Conservation (phyloP, 176 grass and related monocot genomes). For the Dactylis glomerata region DNA sequence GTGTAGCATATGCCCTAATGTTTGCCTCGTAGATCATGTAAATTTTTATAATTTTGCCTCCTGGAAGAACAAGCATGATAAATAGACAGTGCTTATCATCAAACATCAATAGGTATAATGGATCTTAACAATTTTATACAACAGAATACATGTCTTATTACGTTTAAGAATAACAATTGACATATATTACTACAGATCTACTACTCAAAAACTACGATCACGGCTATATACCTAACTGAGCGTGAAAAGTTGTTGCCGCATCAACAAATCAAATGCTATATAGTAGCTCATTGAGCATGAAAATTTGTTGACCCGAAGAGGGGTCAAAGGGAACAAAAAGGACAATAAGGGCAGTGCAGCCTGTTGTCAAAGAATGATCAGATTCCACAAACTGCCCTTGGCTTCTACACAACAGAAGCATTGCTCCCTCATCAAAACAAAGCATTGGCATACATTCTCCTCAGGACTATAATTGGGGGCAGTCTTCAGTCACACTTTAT, state of each 20-base stretch:
- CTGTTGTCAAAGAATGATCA: slow-evolving; percentile 12
- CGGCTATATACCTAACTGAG: slow-evolving; percentile 24
- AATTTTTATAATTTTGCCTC: not conserved
- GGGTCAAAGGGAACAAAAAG: not conserved
- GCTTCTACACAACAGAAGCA: slow-evolving; percentile 17
- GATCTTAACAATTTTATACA: slow-evolving; percentile 25
- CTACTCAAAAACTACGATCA: slow-evolving; percentile 28
- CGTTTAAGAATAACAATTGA: slow-evolving; percentile 36
- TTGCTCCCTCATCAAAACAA: slow-evolving; percentile 9
- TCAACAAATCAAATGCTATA: not conserved
- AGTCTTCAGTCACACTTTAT: slow-evolving; percentile 66
- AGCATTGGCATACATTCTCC: not conserved
- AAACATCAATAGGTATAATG: not conserved
- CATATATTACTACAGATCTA: slow-evolving; percentile 32
- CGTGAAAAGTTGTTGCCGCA: slow-evolving; percentile 13
- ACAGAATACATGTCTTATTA: not conserved
- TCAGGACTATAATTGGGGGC: not conserved
- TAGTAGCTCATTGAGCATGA: slow-evolving; percentile 35
- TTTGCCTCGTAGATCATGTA: not conserved
- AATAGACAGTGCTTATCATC: not conserved
- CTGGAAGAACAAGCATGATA: not conserved
- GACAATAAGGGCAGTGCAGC: not conserved
- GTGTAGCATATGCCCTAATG: not conserved
- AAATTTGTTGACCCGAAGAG: slow-evolving; percentile 11
- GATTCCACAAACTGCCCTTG: not conserved